phyloP scores from a whole-genome alignment of 164 flowering plant species.

The Magnolia sinica region DNA sequence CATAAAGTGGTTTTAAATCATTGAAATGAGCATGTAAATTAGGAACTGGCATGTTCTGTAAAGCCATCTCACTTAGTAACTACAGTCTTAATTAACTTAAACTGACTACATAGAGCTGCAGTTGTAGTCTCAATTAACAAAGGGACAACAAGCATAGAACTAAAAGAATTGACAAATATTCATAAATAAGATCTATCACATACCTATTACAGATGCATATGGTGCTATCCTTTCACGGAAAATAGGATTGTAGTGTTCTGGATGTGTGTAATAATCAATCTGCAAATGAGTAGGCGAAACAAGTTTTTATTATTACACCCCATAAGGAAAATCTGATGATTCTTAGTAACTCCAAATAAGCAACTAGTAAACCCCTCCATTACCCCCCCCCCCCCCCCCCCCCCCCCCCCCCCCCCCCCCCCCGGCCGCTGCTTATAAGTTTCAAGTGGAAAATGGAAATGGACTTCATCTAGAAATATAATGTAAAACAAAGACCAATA shows the following conservation, averaged over 20 bases:
- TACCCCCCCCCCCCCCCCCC: too few species aligned
- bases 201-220: slow-evolving; percentile 97
- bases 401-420: too few species aligned
- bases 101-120: background rate
- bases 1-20: too few species aligned
- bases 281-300: slow-evolving; percentile 24
- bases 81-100: background rate
- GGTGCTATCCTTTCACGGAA: slow-evolving; percentile 93
- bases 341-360: background rate
- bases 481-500: background rate
- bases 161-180: background rate
- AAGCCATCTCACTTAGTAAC: background rate
- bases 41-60: too few species aligned
- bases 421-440: background rate
- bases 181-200: slow-evolving; percentile 5
- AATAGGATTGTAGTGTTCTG: slow-evolving; percentile 81
- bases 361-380: background rate
- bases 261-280: slow-evolving; percentile 95
- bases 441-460: background rate
- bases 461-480: background rate
- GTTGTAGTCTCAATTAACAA: too few species aligned
- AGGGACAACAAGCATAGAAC: background rate
- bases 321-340: background rate
- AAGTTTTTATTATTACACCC: too few species aligned
- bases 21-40: too few species aligned